These are phyloP conservation scores for Cutaneotrichosporon dermatis DNA, from an alignment of 1,284 basidiomycete species.

Conservation along the genomic window DNA sequence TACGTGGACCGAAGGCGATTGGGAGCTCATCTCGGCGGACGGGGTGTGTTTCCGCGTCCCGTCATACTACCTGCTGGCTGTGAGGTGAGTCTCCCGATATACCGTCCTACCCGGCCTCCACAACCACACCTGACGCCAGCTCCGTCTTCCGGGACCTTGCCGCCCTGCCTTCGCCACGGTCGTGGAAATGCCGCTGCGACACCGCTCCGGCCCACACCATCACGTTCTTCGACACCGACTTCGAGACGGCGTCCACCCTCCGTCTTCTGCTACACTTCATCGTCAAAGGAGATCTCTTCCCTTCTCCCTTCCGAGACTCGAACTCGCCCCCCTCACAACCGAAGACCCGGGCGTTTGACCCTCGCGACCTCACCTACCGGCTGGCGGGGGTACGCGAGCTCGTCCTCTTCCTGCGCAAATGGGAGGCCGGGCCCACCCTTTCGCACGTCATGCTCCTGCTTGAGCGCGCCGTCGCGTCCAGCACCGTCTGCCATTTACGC, in stretches of 20 bases:
- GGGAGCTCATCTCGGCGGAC: slow-evolving; percentile 9
- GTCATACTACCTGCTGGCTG: not conserved
- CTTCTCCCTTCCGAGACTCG: too few relatives aligned
- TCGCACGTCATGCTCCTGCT: not conserved
- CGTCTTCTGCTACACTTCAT: not conserved
- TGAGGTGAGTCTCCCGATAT: not conserved
- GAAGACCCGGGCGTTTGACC: not conserved
- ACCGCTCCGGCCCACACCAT: not conserved
- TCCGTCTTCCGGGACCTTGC: slow-evolving; percentile 4
- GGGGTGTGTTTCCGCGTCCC: slow-evolving; percentile 6
- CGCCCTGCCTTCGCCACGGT: too few relatives aligned
- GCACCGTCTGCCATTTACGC: not conserved
- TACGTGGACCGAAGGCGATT: slow-evolving; percentile 1
- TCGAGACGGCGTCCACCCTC: not conserved
- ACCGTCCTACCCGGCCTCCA: too few relatives aligned
- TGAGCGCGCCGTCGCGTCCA: not conserved
- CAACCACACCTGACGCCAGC: slow-evolving; percentile 1
- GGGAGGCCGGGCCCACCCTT: not conserved
- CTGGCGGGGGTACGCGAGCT: not conserved
- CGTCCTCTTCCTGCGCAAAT: slow-evolving; percentile 1
- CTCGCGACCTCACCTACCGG: not conserved
- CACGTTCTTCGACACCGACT: not conserved
- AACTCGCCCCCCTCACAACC: too few relatives aligned
- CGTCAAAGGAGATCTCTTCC: not conserved
- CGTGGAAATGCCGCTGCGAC: too few relatives aligned